A percentile compares a stretch with the other conserved stretches of the same genome.
phyloP scores from a whole-genome alignment of 192 early-diverging fungal genomes.

The Coemansia guatemalensis region DNA sequence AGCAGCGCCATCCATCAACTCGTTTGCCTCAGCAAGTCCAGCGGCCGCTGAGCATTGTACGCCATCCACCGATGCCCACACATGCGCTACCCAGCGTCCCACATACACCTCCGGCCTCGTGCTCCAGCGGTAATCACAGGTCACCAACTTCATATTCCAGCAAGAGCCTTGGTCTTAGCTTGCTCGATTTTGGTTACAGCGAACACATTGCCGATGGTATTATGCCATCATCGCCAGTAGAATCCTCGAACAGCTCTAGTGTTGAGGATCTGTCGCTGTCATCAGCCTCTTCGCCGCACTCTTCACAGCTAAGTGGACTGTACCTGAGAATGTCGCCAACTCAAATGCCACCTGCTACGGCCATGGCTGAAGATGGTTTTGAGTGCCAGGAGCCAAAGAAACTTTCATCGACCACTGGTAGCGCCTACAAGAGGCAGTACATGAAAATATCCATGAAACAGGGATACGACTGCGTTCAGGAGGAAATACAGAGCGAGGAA shows the following conservation, averaged over 20 bases:
- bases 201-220: slow-evolving; percentile 15
- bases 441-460: slow-evolving; percentile 4
- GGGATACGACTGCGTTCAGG: neutral
- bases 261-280: neutral
- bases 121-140: neutral
- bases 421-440: neutral
- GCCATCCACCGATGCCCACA: neutral
- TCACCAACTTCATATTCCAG: slow-evolving; percentile 40
- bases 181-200: slow-evolving; percentile 42
- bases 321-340: neutral
- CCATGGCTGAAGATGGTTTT: neutral
- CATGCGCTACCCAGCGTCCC: slow-evolving; percentile 11
- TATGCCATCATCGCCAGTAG: slow-evolving; percentile 23
- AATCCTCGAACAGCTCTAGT: neutral
- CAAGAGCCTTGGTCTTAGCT: slow-evolving; percentile 35
- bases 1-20: neutral
- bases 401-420: neutral
- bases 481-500: neutral
- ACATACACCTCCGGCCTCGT: slow-evolving; percentile 14
- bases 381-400: neutral
- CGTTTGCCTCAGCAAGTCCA: neutral
- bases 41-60: neutral
- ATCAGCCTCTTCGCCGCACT: slow-evolving; percentile 6
- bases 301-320: neutral
- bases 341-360: neutral